A percentile compares a stretch with the other conserved stretches of the same genome.
These are phyloP conservation scores for Zychaea mexicana DNA, from an alignment of 371 early-diverging fungal genomes.

Conservation along the genomic window DNA sequence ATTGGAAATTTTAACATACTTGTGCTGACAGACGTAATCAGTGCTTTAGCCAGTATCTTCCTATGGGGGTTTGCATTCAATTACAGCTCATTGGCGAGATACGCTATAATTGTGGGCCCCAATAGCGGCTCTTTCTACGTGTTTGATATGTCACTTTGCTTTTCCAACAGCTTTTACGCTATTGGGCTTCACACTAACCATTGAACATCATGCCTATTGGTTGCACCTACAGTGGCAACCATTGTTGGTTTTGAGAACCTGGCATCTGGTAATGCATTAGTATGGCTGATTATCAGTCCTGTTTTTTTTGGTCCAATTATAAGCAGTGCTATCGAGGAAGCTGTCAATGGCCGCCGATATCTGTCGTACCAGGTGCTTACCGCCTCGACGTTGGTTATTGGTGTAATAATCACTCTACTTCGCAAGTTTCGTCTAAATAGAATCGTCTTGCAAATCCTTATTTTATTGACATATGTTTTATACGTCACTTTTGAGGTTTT, in stretches of 20 bases:
- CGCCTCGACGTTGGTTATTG: not conserved
- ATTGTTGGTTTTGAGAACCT: not conserved
- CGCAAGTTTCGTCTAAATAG: not conserved
- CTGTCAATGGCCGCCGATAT: not conserved
- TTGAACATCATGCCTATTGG: not conserved
- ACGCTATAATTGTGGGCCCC: no score
- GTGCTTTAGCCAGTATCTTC: not conserved
- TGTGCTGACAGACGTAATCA: not conserved
- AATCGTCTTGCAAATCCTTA: no score
- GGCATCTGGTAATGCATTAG: not conserved
- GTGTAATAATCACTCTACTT: not conserved
- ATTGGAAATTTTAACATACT: not conserved
- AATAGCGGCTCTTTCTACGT: not conserved
- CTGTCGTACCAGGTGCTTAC: not conserved
- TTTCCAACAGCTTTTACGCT: not conserved
- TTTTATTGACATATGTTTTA: no score
- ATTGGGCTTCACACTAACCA: not conserved
- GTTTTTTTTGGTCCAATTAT: not conserved
- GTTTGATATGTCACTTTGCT: not conserved
- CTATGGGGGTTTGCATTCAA: not conserved
- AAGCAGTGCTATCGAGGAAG: not conserved
- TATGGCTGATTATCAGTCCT: not conserved
- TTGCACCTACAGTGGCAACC: not conserved
- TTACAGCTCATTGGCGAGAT: not conserved
- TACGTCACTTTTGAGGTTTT: no score